phyloP scores from a whole-genome alignment of 257 asterid species.

The Linaria vulgaris region DNA sequence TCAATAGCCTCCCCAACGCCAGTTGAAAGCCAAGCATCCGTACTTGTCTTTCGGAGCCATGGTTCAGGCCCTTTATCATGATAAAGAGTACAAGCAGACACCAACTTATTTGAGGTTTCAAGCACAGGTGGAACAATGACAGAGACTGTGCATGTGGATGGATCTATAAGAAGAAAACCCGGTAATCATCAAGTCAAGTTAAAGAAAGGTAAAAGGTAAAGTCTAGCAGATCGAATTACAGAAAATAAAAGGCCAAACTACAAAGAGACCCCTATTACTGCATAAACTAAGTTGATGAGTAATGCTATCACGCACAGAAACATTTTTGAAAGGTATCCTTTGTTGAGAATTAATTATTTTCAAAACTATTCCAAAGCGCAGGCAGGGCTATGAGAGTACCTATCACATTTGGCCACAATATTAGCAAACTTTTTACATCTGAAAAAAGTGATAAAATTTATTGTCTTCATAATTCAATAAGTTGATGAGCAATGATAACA shows the following conservation, averaged over 20 bases:
- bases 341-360: neutral
- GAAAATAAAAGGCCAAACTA: slow-evolving; percentile 19
- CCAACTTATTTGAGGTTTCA: slow-evolving; percentile 57
- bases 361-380: neutral
- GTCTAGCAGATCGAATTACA: slow-evolving; percentile 3
- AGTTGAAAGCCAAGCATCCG: slow-evolving; percentile 98
- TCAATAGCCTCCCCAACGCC: slow-evolving; percentile 88
- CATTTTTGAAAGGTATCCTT: slow-evolving; percentile 4
- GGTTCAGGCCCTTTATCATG: slow-evolving; percentile 92
- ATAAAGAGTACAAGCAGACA: slow-evolving; percentile 88
- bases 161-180: slow-evolving; percentile 53
- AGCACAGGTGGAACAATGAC: slow-evolving; percentile 60
- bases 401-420: neutral
- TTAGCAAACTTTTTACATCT: slow-evolving; percentile 1
- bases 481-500: slow-evolving; percentile 2
- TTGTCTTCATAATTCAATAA: neutral
- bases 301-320: neutral
- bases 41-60: slow-evolving; percentile 94
- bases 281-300: neutral
- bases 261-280: neutral
- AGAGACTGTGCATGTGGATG: slow-evolving; percentile 80
- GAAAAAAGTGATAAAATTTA: neutral
- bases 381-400: neutral
- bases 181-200: slow-evolving; percentile 24
- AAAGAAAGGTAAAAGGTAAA: slow-evolving; percentile 1